Conservation (phyloP, 345 rosid genomes). For the Rubroshorea leprosula region DNA sequence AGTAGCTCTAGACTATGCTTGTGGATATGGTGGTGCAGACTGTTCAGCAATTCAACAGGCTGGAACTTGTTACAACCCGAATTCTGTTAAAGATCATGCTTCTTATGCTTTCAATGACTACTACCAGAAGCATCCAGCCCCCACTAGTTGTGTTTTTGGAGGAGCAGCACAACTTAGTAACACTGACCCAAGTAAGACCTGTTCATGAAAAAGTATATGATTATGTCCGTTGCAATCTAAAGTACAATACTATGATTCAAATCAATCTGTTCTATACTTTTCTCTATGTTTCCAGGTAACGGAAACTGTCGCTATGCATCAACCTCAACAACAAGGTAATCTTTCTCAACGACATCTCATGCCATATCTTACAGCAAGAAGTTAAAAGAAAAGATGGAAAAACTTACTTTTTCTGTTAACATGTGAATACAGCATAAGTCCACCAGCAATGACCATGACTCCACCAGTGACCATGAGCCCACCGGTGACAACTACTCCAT, state of each 20-base stretch:
- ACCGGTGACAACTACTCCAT: slow-evolving; percentile 36
- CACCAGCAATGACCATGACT: slow-evolving; percentile 22
- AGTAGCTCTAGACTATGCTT: slow-evolving; percentile 94
- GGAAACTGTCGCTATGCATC: slow-evolving; percentile 71
- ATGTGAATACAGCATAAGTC: slow-evolving; percentile 50
- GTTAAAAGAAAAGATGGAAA: slow-evolving; percentile 5
- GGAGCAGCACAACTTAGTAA: slow-evolving; percentile 81
- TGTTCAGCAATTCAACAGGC: slow-evolving; percentile 75
- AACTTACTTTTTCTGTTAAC: slow-evolving; percentile 13
- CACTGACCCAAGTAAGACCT: slow-evolving; percentile 93
- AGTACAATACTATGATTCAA: background rate
- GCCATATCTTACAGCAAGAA: background rate
- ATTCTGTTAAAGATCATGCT: slow-evolving; percentile 68
- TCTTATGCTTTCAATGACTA: slow-evolving; percentile 91
- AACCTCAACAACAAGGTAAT: slow-evolving; percentile 37
- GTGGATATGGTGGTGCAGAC: slow-evolving; percentile 94
- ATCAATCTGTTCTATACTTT: background rate
- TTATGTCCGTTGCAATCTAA: too few species aligned
- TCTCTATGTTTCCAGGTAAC: slow-evolving; percentile 43
- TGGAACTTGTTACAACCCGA: slow-evolving; percentile 73
- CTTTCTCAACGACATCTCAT: slow-evolving; percentile 10
- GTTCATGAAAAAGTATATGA: background rate
- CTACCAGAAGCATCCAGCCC: slow-evolving; percentile 87
- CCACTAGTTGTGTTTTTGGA: slow-evolving; percentile 86
- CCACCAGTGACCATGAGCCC: slow-evolving; percentile 35